Percentiles rank a stretch among this genome's conserved stretches.
These are phyloP conservation scores for Fraxinus sp. DNA, from an alignment of 305 asterid genomes.

Conservation along the genomic window DNA sequence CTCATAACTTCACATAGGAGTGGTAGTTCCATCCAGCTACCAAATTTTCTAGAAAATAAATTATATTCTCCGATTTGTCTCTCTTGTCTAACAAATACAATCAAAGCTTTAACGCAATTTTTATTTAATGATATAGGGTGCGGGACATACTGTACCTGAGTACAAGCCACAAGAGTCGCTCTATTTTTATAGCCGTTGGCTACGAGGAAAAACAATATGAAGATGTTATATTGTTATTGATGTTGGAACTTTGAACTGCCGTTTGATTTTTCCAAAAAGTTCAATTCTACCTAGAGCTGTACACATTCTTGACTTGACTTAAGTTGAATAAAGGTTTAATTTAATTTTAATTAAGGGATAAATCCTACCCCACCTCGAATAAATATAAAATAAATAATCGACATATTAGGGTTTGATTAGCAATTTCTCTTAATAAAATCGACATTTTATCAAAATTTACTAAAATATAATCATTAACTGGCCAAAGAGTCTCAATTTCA, in stretches of 20 bases:
- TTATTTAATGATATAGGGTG: conserved; percentile 35
- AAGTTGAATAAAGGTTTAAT: neutral
- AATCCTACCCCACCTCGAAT: neutral
- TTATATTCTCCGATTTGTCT: neutral
- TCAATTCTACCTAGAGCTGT: too few species aligned
- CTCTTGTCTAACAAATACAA: neutral
- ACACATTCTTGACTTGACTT: neutral
- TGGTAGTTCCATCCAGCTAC: too few species aligned
- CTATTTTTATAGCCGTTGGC: conserved; percentile 50
- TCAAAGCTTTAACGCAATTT: neutral
- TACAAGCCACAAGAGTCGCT: conserved; percentile 56
- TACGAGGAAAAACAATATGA: conserved; percentile 35
- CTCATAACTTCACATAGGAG: conserved; percentile 45
- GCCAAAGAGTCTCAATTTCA: neutral
- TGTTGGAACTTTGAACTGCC: neutral
- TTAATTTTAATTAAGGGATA: neutral
- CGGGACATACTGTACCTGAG: conserved; percentile 68
- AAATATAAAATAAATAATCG: neutral
- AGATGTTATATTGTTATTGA: neutral
- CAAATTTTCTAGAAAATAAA: neutral
- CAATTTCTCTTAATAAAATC: neutral
- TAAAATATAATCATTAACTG: neutral
- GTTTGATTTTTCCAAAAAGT: neutral
- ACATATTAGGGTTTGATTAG: neutral
- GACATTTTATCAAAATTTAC: neutral